phyloP scores from a whole-genome alignment of 2,329 filamentous ascomycete species.

The Biscogniauxia marginata region DNA sequence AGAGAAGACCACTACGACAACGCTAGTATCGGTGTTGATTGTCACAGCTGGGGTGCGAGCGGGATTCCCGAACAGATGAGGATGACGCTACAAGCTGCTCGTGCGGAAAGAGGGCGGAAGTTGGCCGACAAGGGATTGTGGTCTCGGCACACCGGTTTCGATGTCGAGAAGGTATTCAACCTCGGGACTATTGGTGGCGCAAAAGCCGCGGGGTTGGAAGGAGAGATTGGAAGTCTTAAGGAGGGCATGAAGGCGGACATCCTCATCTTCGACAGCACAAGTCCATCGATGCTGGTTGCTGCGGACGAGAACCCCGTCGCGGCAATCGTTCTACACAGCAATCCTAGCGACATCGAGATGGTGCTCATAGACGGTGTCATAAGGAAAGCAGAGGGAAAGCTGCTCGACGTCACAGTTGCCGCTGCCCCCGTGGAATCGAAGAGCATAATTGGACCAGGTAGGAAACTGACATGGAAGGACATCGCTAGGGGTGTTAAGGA shows the following conservation, averaged over 20 bases:
- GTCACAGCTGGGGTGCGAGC: slow-evolving; percentile 30
- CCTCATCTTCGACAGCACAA: slow-evolving; percentile 41
- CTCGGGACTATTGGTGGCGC: slow-evolving; percentile 37
- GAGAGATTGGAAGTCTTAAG: slow-evolving; percentile 43
- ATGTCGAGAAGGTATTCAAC: slow-evolving; percentile 46
- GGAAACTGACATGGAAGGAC: not conserved
- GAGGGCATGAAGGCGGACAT: slow-evolving; percentile 48
- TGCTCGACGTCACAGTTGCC: not conserved
- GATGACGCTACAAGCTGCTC: slow-evolving; percentile 31
- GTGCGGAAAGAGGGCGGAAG: slow-evolving; percentile 29
- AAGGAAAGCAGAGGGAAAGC: slow-evolving; percentile 4
- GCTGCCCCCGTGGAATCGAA: not conserved
- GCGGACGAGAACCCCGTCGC: slow-evolving; percentile 16
- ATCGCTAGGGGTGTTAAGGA: not conserved
- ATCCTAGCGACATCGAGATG: slow-evolving; percentile 13
- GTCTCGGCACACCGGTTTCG: slow-evolving; percentile 28
- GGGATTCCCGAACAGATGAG: slow-evolving; percentile 36
- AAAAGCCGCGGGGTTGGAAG: slow-evolving; percentile 39
- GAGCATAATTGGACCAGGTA: not conserved
- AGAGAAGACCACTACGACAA: slow-evolving; percentile 28
- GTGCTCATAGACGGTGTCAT: slow-evolving; percentile 17
- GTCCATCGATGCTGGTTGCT: slow-evolving; percentile 13
- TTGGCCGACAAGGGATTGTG: slow-evolving; percentile 26
- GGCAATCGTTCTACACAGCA: slow-evolving; percentile 17
- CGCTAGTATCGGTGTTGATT: slow-evolving; percentile 36